phyloP scores from a whole-genome alignment of 2,329 filamentous ascomycete species.

The Colletotrichum melonis region DNA sequence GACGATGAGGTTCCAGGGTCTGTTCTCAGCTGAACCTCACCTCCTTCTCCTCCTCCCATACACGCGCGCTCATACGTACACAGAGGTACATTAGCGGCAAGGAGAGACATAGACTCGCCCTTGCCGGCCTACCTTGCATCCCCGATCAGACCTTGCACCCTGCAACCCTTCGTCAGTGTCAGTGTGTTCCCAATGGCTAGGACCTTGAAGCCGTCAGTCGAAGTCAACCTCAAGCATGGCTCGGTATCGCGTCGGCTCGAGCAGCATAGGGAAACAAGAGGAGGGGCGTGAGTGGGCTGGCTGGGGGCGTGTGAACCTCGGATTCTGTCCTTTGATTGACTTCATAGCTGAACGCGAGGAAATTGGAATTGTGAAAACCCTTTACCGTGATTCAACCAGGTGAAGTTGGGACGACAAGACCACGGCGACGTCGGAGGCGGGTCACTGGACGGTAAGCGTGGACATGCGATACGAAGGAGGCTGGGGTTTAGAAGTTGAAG shows the following conservation, averaged over 20 bases:
- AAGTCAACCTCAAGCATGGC: conserved; percentile 29
- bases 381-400: background rate
- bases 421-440: conserved; percentile 15
- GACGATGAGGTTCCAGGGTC: conserved; percentile 19
- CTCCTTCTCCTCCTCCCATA: background rate
- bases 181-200: conserved; percentile 26
- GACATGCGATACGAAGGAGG: background rate
- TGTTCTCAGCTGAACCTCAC: conserved; percentile 30
- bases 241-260: conserved; percentile 28
- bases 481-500: conserved; percentile 6
- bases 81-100: background rate
- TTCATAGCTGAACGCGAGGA: background rate
- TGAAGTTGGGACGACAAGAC: background rate
- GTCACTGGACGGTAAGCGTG: background rate
- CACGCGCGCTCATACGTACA: background rate
- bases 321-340: background rate
- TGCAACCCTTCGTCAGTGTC: conserved; percentile 17
- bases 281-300: conserved; percentile 7
- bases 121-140: conserved; percentile 19
- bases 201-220: conserved; percentile 25
- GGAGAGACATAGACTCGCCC: background rate
- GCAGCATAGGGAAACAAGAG: conserved; percentile 9
- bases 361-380: background rate
- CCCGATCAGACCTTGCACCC: conserved; percentile 27
- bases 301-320: conserved; percentile 2